These are phyloP conservation scores for Xerocomellus dryophilus DNA, from an alignment of 768 basidiomycete species.

Conservation along the genomic window DNA sequence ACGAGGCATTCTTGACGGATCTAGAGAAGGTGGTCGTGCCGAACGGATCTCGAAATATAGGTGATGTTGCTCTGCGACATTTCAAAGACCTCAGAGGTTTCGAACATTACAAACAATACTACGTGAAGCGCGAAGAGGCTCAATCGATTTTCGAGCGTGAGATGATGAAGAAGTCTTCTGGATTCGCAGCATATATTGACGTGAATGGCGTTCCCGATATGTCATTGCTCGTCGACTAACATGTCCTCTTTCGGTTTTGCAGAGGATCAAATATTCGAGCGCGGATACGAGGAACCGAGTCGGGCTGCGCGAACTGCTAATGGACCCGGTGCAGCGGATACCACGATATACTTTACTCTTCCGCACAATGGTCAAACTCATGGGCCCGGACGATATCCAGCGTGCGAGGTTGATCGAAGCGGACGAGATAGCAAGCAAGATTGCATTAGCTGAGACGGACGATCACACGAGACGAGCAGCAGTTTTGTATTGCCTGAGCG, in stretches of 20 bases:
- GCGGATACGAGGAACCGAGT: conserved; percentile 75
- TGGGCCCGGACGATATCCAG: conserved; percentile 76
- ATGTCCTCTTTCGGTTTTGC: not conserved
- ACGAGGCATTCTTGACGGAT: conserved; percentile 80
- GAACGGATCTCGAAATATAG: conserved; percentile 59
- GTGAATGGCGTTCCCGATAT: conserved; percentile 45
- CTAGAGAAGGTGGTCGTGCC: conserved; percentile 74
- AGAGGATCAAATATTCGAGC: conserved; percentile 87
- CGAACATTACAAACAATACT: conserved; percentile 89
- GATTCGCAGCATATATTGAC: conserved; percentile 84
- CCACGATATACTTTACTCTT: conserved; percentile 92
- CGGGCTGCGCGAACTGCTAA: conserved; percentile 85
- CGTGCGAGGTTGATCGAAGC: conserved; percentile 78
- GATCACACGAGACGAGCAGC: conserved; percentile 88
- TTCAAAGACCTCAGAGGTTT: conserved; percentile 83
- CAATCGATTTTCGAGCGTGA: conserved; percentile 85
- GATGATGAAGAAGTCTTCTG: conserved; percentile 71
- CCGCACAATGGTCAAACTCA: conserved; percentile 87
- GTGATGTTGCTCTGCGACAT: conserved; percentile 83
- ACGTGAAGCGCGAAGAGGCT: conserved; percentile 89
- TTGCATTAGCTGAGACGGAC: conserved; percentile 89
- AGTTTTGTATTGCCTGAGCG: conserved; percentile 79
- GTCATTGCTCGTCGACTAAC: conserved; percentile 11
- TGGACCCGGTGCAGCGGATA: conserved; percentile 96
- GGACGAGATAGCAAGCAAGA: conserved; percentile 82